Percentiles rank a stretch among this genome's conserved stretches.
phyloP scores from a whole-genome alignment of 176 grass and related monocot species.

The Musa itinerans region DNA sequence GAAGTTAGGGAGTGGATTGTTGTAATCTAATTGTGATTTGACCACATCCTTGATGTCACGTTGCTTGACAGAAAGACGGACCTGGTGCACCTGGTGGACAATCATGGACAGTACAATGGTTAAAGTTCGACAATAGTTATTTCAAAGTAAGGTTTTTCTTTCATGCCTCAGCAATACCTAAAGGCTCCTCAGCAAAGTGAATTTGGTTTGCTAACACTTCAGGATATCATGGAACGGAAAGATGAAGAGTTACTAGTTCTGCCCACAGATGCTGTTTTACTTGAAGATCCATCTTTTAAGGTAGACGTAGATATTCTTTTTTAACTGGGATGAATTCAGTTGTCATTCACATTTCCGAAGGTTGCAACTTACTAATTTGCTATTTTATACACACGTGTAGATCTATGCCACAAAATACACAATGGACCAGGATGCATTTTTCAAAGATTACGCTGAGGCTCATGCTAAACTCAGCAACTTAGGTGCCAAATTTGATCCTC shows the following conservation, averaged over 20 bases:
- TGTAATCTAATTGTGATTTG: not conserved
- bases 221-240: conserved; percentile 87
- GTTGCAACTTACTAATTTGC: not conserved
- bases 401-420: conserved; percentile 75
- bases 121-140: conserved; percentile 93
- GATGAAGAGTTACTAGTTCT: conserved; percentile 85
- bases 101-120: conserved; percentile 91
- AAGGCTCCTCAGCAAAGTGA: not conserved
- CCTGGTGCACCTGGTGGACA: conserved; percentile 97
- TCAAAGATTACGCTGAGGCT: conserved; percentile 79
- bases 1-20: not conserved
- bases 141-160: conserved; percentile 45
- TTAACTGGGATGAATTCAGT: not conserved
- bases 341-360: not conserved
- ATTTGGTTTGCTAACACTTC: conserved; percentile 18
- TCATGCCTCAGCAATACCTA: not conserved
- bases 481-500: conserved; percentile 66
- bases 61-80: conserved; percentile 64
- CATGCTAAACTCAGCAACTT: conserved; percentile 94
- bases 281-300: conserved; percentile 86
- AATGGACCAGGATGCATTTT: conserved; percentile 65
- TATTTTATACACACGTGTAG: conserved; percentile 19
- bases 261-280: conserved; percentile 83
- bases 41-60: not conserved
- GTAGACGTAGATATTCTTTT: conserved; percentile 28